Conservation (phyloP, 345 rosid species). For the Pistacia vera region DNA sequence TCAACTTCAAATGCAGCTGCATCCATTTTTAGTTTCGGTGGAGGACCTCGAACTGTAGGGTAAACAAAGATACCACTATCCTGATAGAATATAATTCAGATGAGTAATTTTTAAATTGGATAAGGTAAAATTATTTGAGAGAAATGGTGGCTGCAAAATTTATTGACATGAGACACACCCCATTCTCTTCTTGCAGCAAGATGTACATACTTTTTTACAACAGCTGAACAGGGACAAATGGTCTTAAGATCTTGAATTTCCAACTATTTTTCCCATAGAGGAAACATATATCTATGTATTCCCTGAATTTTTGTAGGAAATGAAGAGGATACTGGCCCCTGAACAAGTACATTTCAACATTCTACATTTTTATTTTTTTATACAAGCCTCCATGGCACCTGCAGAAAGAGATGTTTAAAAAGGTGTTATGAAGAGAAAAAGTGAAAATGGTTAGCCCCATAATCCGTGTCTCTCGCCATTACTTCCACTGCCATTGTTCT, state of each 20-base stretch:
- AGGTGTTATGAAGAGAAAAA: neutral
- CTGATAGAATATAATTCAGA: slow-evolving; percentile 32
- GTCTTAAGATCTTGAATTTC: too few species aligned
- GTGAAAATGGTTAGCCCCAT: neutral
- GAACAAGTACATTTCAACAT: neutral
- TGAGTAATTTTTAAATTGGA: neutral
- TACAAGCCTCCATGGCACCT: neutral
- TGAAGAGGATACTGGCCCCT: neutral
- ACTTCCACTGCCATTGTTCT: too few species aligned
- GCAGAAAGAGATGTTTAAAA: neutral
- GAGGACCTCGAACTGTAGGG: slow-evolving; percentile 82
- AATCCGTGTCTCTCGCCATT: too few species aligned
- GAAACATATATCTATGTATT: too few species aligned
- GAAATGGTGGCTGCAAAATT: neutral
- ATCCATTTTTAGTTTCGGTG: slow-evolving; percentile 73
- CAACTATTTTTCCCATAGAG: too few species aligned
- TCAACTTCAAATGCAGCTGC: slow-evolving; percentile 48
- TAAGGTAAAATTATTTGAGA: neutral
- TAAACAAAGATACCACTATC: slow-evolving; percentile 66
- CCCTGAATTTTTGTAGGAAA: neutral
- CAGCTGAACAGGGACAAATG: neutral
- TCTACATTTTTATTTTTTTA: neutral
- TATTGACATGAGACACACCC: neutral
- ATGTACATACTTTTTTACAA: neutral
- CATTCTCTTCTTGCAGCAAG: neutral